These are phyloP conservation scores for Phytophthora agathidicida DNA, from an alignment of 352 stramenopile genomes.

Conservation along the genomic window DNA sequence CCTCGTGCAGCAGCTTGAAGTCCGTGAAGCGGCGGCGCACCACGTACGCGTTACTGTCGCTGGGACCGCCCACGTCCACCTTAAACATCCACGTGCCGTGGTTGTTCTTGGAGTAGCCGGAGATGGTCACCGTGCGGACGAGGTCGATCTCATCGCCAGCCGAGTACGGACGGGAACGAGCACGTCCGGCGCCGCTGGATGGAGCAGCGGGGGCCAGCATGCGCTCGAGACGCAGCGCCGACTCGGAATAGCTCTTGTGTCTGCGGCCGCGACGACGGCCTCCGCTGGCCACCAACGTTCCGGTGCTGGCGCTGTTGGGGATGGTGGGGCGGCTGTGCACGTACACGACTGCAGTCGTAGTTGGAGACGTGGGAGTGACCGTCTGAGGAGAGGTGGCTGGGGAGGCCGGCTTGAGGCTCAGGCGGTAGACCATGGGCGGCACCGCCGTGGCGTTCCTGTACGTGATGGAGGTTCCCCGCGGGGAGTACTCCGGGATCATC, in stretches of 20 bases:
- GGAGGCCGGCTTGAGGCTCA: conserved; percentile 45
- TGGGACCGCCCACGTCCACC: conserved; percentile 61
- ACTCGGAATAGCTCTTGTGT: conserved; percentile 75
- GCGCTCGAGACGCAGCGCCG: conserved; percentile 54
- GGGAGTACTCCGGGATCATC: conserved; percentile 54
- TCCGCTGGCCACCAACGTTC: conserved; percentile 22
- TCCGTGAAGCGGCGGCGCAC: conserved; percentile 78
- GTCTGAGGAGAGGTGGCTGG: conserved; percentile 11
- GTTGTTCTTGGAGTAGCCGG: conserved; percentile 64
- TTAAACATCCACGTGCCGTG: conserved; percentile 83
- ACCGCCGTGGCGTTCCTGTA: conserved; percentile 29
- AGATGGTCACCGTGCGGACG: conserved; percentile 56
- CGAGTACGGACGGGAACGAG: conserved; percentile 60
- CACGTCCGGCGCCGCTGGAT: conserved; percentile 17
- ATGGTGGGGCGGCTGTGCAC: conserved; percentile 28
- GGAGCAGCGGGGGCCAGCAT: conserved; percentile 33
- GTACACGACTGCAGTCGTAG: conserved; percentile 20
- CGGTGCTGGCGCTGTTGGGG: conserved; percentile 23
- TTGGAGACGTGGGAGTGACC: conserved; percentile 10
- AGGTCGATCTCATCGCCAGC: conserved; percentile 57
- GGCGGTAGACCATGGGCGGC: conserved; percentile 40
- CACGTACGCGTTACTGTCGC: conserved; percentile 63
- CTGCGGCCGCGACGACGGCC: conserved; percentile 31
- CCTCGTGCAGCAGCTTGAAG: conserved; percentile 73
- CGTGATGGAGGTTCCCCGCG: conserved; percentile 43